A percentile compares a stretch with the other conserved stretches of the same genome.
Evolutionary conservation across 176 grass and related monocot genomes (phyloP).

Genomic region (Paspalum vaginatum): DNA sequence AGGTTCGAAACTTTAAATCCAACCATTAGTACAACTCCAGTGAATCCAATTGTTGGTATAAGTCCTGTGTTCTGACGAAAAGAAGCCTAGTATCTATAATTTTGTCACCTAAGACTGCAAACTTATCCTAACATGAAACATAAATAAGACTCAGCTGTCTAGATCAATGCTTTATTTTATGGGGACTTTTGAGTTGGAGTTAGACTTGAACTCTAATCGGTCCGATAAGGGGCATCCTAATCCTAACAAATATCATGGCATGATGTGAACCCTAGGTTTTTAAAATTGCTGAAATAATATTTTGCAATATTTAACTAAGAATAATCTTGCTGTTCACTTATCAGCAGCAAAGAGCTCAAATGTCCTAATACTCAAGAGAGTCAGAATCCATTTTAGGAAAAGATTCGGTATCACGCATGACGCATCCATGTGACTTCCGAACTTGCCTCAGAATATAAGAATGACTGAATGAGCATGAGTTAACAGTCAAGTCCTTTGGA

Average conservation of each 20-base stretch:
- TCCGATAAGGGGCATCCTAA: conserved; percentile 10
- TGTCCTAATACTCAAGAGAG: conserved; percentile 14
- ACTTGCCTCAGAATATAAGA: neutral
- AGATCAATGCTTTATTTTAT: neutral
- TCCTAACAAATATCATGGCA: conserved; percentile 1
- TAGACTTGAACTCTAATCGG: neutral
- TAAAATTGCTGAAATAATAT: neutral
- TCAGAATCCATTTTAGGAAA: conserved; percentile 11
- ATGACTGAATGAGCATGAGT: conserved; percentile 30
- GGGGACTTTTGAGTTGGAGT: neutral
- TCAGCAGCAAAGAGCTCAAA: conserved; percentile 2
- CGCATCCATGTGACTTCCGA: neutral
- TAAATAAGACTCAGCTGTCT: conserved; percentile 2
- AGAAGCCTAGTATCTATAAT: neutral
- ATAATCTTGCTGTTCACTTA: neutral
- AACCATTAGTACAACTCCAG: neutral
- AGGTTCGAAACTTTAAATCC: conserved; percentile 13
- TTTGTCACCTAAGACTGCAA: neutral
- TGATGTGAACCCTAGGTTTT: neutral
- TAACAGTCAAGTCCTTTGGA: neutral
- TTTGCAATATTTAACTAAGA: conserved; percentile 12
- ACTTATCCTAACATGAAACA: neutral
- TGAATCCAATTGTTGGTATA: neutral
- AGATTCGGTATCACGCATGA: neutral
- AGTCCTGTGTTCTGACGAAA: conserved; percentile 15